phyloP scores from a whole-genome alignment of 176 grass and related monocot species.

The Triticum dicoccoides region DNA sequence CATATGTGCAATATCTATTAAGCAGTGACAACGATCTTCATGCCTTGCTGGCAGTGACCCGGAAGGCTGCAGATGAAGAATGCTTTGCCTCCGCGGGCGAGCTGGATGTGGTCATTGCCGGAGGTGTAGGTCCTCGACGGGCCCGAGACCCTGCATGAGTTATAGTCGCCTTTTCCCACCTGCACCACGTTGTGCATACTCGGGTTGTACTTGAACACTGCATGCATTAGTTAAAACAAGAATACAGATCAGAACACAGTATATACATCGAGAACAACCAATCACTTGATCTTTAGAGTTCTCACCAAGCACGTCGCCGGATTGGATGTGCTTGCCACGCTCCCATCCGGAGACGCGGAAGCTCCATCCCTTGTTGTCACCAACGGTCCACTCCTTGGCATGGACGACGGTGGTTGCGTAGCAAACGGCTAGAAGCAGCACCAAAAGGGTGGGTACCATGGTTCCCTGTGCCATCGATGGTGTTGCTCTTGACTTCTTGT shows the following conservation, averaged over 20 bases:
- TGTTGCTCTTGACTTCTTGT: too few relatives aligned
- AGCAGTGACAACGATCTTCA: slow-evolving; percentile 8
- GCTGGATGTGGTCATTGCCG: slow-evolving; percentile 2
- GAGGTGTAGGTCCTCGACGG: background rate
- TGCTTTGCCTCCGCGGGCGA: background rate
- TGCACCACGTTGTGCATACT: slow-evolving; percentile 10
- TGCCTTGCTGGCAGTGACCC: background rate
- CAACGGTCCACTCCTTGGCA: background rate
- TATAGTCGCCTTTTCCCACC: slow-evolving; percentile 4
- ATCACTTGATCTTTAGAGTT: background rate
- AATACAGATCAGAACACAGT: background rate
- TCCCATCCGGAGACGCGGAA: slow-evolving; percentile 6
- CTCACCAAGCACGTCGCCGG: slow-evolving; percentile 29
- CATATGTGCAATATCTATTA: background rate
- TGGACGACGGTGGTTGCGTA: too few relatives aligned
- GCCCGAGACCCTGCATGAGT: background rate
- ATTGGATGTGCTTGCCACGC: slow-evolving; percentile 6
- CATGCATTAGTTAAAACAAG: background rate
- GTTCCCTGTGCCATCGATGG: too few relatives aligned
- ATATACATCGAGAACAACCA: too few relatives aligned
- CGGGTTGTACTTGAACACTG: too few relatives aligned
- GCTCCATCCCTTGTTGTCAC: slow-evolving; percentile 19
- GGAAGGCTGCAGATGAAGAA: slow-evolving; percentile 5
- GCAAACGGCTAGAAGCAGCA: too few relatives aligned
- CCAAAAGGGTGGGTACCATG: too few relatives aligned